These are phyloP conservation scores for Cubamyces lactineus DNA, from an alignment of 768 basidiomycete species.

Conservation along the genomic window DNA sequence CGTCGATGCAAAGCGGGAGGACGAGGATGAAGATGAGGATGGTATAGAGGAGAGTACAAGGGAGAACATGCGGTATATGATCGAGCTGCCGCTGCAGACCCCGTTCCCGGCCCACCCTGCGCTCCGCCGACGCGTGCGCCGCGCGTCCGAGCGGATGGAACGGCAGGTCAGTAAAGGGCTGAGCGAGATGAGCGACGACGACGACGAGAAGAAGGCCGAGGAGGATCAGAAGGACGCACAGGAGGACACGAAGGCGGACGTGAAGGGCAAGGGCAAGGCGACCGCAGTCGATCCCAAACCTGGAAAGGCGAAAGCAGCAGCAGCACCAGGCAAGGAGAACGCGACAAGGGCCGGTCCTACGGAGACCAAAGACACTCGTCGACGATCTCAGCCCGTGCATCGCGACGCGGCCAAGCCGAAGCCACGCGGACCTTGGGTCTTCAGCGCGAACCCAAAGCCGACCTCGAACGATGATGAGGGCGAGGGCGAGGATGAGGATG, in stretches of 20 bases:
- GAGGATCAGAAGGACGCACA: conserved; percentile 10
- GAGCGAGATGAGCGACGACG: conserved; percentile 29
- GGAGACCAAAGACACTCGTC: background rate
- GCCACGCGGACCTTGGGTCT: too few relatives aligned
- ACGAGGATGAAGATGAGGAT: background rate
- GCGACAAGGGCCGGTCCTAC: background rate
- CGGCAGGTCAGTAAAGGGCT: conserved; percentile 31
- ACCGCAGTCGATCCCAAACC: background rate
- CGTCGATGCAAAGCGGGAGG: background rate
- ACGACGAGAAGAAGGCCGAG: conserved; percentile 28
- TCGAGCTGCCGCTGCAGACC: conserved; percentile 30
- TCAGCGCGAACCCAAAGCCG: too few relatives aligned
- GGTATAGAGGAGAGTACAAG: background rate
- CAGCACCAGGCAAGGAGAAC: conserved; percentile 1
- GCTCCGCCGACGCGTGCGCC: conserved; percentile 33
- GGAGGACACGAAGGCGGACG: conserved; percentile 1
- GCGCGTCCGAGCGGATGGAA: conserved; percentile 30
- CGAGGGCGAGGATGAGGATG: background rate
- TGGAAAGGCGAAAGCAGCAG: background rate
- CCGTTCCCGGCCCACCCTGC: conserved; percentile 34
- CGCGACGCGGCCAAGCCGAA: too few relatives aligned
- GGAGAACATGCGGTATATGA: conserved; percentile 24
- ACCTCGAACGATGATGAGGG: background rate
- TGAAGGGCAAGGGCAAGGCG: conserved; percentile 7
- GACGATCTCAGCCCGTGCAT: too few relatives aligned